These are phyloP conservation scores for Amanita jacksonii DNA, from an alignment of 768 basidiomycete genomes.

Conservation along the genomic window DNA sequence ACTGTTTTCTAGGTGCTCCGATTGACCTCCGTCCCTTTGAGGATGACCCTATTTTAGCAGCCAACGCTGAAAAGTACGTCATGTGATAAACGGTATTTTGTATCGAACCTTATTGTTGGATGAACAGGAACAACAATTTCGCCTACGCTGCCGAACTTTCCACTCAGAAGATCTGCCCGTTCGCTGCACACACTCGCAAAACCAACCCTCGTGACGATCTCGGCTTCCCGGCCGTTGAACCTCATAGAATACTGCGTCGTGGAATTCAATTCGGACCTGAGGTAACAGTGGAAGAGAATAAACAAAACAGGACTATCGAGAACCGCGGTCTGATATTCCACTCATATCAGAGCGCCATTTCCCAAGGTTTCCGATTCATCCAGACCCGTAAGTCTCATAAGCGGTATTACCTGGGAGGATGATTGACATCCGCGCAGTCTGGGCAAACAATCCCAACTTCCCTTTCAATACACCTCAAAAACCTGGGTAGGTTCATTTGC, in stretches of 20 bases:
- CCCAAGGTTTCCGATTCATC: conserved; percentile 32
- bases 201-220: conserved; percentile 38
- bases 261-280: conserved; percentile 46
- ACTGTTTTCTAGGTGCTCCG: conserved; percentile 28
- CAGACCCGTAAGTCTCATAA: conserved; percentile 24
- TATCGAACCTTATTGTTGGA: neutral
- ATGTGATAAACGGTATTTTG: neutral
- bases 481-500: conserved; percentile 18
- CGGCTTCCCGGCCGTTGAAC: conserved; percentile 20
- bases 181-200: conserved; percentile 40
- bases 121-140: conserved; percentile 33
- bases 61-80: conserved; percentile 25
- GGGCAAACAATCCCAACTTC: conserved; percentile 30
- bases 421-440: conserved; percentile 16
- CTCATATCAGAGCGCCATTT: conserved; percentile 32
- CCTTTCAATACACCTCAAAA: conserved; percentile 20
- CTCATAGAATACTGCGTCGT: conserved; percentile 34
- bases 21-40: conserved; percentile 33
- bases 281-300: conserved; percentile 29
- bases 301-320: conserved; percentile 27
- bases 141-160: conserved; percentile 24
- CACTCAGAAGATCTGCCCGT: conserved; percentile 33
- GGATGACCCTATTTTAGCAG: conserved; percentile 29
- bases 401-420: neutral
- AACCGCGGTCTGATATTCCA: conserved; percentile 41